phyloP scores from a whole-genome alignment of 1,284 basidiomycete genomes.

The Rhodotorula sp. region DNA sequence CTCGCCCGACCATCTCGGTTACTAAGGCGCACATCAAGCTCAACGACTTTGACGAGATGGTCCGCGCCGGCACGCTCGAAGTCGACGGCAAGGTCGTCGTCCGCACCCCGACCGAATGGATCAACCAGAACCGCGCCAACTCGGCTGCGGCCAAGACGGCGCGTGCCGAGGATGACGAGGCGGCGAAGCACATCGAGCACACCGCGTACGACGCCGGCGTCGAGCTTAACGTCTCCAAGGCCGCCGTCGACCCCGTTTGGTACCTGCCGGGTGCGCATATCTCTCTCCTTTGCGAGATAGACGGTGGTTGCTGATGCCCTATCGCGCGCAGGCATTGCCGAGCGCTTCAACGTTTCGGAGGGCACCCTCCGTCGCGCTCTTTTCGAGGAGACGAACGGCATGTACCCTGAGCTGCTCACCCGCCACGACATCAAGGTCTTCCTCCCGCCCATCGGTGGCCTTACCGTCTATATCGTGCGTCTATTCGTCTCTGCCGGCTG shows the following conservation, averaged over 20 bases:
- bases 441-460: slow-evolving; percentile 86
- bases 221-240: slow-evolving; percentile 80
- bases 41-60: slow-evolving; percentile 83
- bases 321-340: slow-evolving; percentile 58
- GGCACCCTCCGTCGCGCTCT: slow-evolving; percentile 78
- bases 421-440: slow-evolving; percentile 94
- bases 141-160: slow-evolving; percentile 48
- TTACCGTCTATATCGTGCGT: slow-evolving; percentile 90
- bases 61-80: slow-evolving; percentile 66
- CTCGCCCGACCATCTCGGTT: slow-evolving; percentile 84
- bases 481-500: background rate
- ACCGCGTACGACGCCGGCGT: slow-evolving; percentile 67
- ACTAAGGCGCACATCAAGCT: slow-evolving; percentile 83
- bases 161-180: slow-evolving; percentile 56
- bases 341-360: slow-evolving; percentile 72
- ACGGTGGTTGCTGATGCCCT: background rate
- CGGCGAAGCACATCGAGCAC: slow-evolving; percentile 60
- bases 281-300: too few relatives aligned
- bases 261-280: slow-evolving; percentile 74
- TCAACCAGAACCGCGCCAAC: slow-evolving; percentile 48
- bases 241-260: slow-evolving; percentile 69
- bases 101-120: slow-evolving; percentile 46
- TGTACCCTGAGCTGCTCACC: slow-evolving; percentile 89
- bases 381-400: slow-evolving; percentile 73
- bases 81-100: slow-evolving; percentile 84